phyloP scores from a whole-genome alignment of 1,139 yeast genomes.

The Debaryomyces sp. region DNA sequence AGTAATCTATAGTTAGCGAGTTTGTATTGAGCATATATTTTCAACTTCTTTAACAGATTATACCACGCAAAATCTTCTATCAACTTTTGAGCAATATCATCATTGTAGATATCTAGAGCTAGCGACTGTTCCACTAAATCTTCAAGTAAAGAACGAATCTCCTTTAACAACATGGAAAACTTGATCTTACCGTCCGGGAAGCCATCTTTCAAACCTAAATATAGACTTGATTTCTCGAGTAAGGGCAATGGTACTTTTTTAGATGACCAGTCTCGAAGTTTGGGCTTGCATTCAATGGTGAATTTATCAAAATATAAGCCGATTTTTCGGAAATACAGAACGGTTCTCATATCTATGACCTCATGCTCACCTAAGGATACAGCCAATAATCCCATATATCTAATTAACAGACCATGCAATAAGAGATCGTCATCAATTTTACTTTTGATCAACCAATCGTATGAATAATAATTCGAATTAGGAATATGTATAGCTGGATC shows the following conservation, averaged over 20 bases:
- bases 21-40: constrained; percentile 59
- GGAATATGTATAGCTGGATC: constrained; percentile 36
- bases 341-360: constrained; percentile 36
- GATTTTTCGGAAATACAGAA: constrained; percentile 25
- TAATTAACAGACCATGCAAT: constrained; percentile 41
- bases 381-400: constrained; percentile 40
- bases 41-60: constrained; percentile 56
- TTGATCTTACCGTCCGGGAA: constrained; percentile 17
- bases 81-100: constrained; percentile 48
- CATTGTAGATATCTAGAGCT: constrained; percentile 39
- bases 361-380: constrained; percentile 47
- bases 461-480: constrained; percentile 40
- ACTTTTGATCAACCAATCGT: constrained; percentile 34
- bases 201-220: constrained; percentile 22
- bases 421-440: constrained; percentile 33
- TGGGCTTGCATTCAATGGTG: constrained; percentile 13
- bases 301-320: constrained; percentile 21
- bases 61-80: constrained; percentile 75
- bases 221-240: constrained; percentile 23
- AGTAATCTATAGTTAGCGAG: constrained; percentile 56
- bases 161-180: constrained; percentile 23
- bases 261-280: constrained; percentile 24
- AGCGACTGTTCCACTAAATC: constrained; percentile 18
- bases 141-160: constrained; percentile 18
- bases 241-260: constrained; percentile 24